Base-by-base conservation (phyloP, 2,329 filamentous ascomycete species). In the Trichoderma semiorbis region DNA sequence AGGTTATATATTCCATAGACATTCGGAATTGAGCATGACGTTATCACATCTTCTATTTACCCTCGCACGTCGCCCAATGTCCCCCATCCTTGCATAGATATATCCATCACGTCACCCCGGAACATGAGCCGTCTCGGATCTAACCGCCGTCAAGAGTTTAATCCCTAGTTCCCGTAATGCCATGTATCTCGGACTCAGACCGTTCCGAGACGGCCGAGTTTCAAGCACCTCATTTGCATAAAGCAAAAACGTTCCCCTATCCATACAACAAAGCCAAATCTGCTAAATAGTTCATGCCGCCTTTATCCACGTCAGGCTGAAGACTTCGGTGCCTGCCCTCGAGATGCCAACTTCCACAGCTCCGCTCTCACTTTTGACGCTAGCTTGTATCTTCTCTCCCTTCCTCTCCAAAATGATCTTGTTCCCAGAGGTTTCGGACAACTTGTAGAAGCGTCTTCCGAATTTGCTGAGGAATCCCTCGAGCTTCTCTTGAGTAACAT, bases 401-500 rank as follows among this genome's bases (percentile, higher is more conserved):
- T 80, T 81, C 66, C 81, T 80, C 76, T 85, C 83, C 50, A 84
- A 74, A 16, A 81, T 73, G 43, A 84, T 81, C 73, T 77, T 78
- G 60, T 75, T 74, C 7, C 70, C 74, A 36, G 75, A 74, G 14
- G 74, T 66, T 66, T 78, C 77, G 1, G 81, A 79, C 18, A 81
- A 74, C 74, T 80, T 79, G 77, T 90, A 91, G 77, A 91, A 91
- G 5, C 77, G 78, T 57, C 88, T 83, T 6, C 87, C 88, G 70
- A 83, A 84, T 3, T 78, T 76, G 77, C 87, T 85, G 34, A 90
- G 78, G 79, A 91, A 91, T 2, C 83, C 83, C 71, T 84, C 84
- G 1, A 91, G 81, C 67, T 82, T 82, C 74, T 88, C 87, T 73
- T 86, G 83, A 6, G 87, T 88, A 10, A 90, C 81, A n/a, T 87